Percentiles rank a stretch among this genome's conserved stretches.
Evolutionary conservation across 768 basidiomycete species (phyloP).

Genomic region (Baorangia bicolor): DNA sequence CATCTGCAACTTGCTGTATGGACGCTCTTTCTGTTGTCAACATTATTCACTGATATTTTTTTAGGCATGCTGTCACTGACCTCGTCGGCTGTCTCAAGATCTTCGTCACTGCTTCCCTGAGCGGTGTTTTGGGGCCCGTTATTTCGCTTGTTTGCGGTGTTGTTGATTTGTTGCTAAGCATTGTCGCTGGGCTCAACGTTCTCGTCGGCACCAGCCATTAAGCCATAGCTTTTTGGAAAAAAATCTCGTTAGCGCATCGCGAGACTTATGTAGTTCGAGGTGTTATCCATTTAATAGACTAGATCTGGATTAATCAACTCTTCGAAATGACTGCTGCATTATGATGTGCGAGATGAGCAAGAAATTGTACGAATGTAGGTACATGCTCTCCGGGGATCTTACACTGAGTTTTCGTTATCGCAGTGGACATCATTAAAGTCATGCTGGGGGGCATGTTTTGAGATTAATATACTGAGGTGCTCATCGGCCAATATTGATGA

Average conservation of each 20-base stretch:
- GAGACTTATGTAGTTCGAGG: neutral
- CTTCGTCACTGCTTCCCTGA: neutral
- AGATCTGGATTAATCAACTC: neutral
- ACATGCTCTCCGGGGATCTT: too few species aligned
- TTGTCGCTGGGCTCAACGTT: neutral
- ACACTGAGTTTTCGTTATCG: too few species aligned
- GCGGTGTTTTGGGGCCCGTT: neutral
- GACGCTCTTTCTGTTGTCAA: neutral
- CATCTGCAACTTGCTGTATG: conserved; percentile 5
- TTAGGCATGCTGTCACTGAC: neutral
- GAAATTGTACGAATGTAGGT: neutral
- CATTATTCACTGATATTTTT: neutral
- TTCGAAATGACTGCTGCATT: neutral
- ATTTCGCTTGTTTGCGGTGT: neutral
- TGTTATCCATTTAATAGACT: neutral
- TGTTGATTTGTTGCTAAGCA: neutral
- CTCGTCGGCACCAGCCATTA: neutral
- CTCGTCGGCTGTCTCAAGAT: conserved; percentile 5
- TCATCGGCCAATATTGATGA: too few species aligned
- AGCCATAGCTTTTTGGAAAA: neutral
- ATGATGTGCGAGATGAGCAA: neutral
- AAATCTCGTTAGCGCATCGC: neutral
- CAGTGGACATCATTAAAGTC: too few species aligned
- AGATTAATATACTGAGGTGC: too few species aligned
- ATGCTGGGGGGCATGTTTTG: too few species aligned